Conservation (phyloP, 2,329 filamentous ascomycete species). For the Teratosphaeria zuluensis region DNA sequence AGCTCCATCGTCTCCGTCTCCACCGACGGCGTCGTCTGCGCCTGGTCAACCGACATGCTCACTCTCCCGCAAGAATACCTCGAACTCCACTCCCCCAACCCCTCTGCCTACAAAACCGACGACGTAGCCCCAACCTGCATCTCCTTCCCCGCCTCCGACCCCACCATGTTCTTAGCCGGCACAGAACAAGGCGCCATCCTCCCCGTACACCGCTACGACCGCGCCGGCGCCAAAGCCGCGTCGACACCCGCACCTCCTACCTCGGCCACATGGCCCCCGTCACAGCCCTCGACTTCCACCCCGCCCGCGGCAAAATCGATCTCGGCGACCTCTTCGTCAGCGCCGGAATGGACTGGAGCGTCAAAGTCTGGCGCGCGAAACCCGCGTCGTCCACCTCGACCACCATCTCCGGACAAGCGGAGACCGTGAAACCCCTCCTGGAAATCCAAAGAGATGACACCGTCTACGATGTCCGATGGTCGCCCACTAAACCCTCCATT, state of each 20-base stretch:
- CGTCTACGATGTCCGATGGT: conserved; percentile 94
- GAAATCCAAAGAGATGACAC: conserved; percentile 92
- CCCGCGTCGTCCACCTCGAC: conserved; percentile 61
- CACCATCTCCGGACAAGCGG: conserved; percentile 34
- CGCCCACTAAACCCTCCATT: conserved; percentile 83
- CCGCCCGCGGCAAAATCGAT: conserved; percentile 82
- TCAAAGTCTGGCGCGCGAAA: conserved; percentile 92
- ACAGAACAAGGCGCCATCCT: conserved; percentile 96
- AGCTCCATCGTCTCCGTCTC: conserved; percentile 98
- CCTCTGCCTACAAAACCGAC: conserved; percentile 64
- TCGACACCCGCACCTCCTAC: conserved; percentile 82
- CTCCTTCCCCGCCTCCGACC: conserved; percentile 87
- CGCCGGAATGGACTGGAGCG: conserved; percentile 92
- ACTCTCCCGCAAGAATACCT: conserved; percentile 92
- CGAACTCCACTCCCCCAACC: conserved; percentile 73
- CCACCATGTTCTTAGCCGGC: conserved; percentile 93
- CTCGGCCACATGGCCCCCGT: conserved; percentile 85
- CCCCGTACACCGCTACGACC: conserved; percentile 93
- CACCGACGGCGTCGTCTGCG: conserved; percentile 91
- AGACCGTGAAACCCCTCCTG: conserved; percentile 52
- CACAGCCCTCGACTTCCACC: conserved; percentile 94
- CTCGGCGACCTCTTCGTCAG: conserved; percentile 87
- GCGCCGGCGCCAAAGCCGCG: conserved; percentile 90
- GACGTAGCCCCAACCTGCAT: conserved; percentile 92
- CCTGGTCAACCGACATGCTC: conserved; percentile 97